Conservation (phyloP, 371 early-diverging fungal species). For the Batkoa obscura region DNA sequence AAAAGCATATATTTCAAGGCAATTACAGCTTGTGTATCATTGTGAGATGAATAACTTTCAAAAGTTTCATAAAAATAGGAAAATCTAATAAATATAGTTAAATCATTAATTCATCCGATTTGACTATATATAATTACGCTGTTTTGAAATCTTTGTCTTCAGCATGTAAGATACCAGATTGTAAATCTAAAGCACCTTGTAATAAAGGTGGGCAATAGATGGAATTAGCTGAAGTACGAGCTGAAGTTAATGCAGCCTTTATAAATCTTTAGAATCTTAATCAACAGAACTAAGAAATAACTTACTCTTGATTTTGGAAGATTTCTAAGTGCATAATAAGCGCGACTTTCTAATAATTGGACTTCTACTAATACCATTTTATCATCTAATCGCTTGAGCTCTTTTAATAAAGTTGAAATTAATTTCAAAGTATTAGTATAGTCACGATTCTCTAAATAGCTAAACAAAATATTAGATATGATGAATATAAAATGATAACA, state of each 20-base stretch:
- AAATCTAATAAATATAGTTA: constrained; percentile 12
- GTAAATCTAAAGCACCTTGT: constrained; percentile 93
- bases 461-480: constrained; percentile 4
- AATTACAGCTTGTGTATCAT: constrained; percentile 64
- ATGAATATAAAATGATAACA: not conserved
- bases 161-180: constrained; percentile 91
- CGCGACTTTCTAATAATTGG: constrained; percentile 85
- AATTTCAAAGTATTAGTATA: constrained; percentile 78
- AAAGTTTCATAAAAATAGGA: constrained; percentile 97
- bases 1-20: constrained; percentile 92
- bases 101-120: not conserved
- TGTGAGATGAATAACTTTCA: constrained; percentile 79
- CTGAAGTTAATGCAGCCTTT: constrained; percentile 88
- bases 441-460: constrained; percentile 80
- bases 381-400: constrained; percentile 95
- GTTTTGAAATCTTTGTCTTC: constrained; percentile 98
- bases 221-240: constrained; percentile 90
- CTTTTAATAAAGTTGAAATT: constrained; percentile 69
- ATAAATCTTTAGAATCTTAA: constrained; percentile 1
- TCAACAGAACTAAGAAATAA: not conserved
- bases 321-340: constrained; percentile 83
- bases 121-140: constrained; percentile 29
- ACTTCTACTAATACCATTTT: constrained; percentile 95
- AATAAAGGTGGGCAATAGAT: constrained; percentile 97
- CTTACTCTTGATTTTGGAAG: constrained; percentile 75